Percentiles rank a stretch among this genome's conserved stretches.
Conservation (phyloP, 2,329 filamentous ascomycete genomes). For the Pleurostoma richardsiae region DNA sequence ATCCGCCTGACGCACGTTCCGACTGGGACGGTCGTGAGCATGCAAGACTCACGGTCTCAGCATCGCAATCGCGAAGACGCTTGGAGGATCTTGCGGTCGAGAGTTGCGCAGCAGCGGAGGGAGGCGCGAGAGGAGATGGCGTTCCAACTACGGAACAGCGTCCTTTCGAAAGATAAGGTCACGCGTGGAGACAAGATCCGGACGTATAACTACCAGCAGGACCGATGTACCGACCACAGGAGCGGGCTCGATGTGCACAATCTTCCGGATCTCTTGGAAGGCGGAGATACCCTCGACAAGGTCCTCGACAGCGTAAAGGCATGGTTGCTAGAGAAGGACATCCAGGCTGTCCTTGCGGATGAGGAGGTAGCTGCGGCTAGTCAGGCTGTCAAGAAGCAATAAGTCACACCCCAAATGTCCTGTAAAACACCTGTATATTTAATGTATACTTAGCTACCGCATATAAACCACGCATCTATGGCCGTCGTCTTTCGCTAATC, state of each 20-base stretch:
- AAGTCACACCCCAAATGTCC: too few relatives aligned
- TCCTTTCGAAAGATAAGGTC: conserved; percentile 74
- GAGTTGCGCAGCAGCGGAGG: conserved; percentile 72
- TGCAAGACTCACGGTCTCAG: conserved; percentile 91
- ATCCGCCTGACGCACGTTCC: conserved; percentile 88
- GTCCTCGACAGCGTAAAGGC: conserved; percentile 73
- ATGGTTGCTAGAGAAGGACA: conserved; percentile 72
- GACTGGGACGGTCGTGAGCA: conserved; percentile 79
- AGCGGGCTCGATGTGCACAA: conserved; percentile 76
- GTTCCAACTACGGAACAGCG: conserved; percentile 67
- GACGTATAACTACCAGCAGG: conserved; percentile 76
- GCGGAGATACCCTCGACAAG: conserved; percentile 63
- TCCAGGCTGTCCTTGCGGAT: conserved; percentile 63
- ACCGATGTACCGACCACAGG: conserved; percentile 84
- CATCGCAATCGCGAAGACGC: conserved; percentile 82
- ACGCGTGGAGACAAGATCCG: conserved; percentile 90
- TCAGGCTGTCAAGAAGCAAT: too few relatives aligned
- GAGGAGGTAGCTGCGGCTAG: conserved; percentile 42
- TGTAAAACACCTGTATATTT: too few relatives aligned
- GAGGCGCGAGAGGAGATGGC: conserved; percentile 83
- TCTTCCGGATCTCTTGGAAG: conserved; percentile 72
- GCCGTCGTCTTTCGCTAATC: too few relatives aligned
- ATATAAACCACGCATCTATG: too few relatives aligned
- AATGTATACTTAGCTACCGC: too few relatives aligned
- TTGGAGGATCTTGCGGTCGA: conserved; percentile 78